A percentile compares a stretch with the other conserved stretches of the same genome.
Evolutionary conservation across 129 eudicot species (phyloP).

Genomic region (Helianthus tuberosus): DNA sequence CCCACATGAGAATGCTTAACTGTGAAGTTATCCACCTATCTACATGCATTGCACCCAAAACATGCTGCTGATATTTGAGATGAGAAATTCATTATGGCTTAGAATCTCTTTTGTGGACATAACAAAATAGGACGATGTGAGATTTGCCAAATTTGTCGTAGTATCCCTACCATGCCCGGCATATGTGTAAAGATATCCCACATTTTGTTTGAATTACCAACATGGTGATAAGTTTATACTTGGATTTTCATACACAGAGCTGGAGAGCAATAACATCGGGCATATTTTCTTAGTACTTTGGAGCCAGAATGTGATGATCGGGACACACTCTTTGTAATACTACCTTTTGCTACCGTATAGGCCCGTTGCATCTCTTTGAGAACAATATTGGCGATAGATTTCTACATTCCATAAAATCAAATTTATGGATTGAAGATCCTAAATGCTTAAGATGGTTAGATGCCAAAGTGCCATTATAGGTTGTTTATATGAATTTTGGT

Average conservation of each 20-base stretch:
- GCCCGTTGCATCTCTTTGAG: constrained; percentile 38
- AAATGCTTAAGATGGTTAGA: constrained; percentile 46
- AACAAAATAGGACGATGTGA: too few relatives aligned
- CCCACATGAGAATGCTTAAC: too few relatives aligned
- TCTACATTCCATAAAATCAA: constrained; percentile 35
- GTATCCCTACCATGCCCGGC: too few relatives aligned
- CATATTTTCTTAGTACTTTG: constrained; percentile 37
- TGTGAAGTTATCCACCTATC: too few relatives aligned
- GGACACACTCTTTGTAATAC: constrained; percentile 10
- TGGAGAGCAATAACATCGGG: constrained; percentile 25
- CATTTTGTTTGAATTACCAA: too few relatives aligned
- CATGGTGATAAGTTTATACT: constrained; percentile 32
- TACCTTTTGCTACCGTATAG: constrained; percentile 37
- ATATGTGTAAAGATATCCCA: too few relatives aligned
- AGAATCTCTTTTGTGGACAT: too few relatives aligned
- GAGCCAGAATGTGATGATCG: constrained; percentile 27
- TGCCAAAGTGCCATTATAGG: constrained; percentile 32
- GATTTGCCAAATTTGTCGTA: too few relatives aligned
- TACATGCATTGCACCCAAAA: too few relatives aligned
- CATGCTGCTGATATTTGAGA: too few relatives aligned
- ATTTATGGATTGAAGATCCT: constrained; percentile 45
- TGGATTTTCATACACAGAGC: neutral
- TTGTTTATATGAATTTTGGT: constrained; percentile 52
- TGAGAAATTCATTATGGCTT: too few relatives aligned
- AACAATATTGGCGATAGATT: constrained; percentile 22